Evolutionary conservation across 139 green algal species (phyloP).

Genomic region (Closterium sp.): DNA sequence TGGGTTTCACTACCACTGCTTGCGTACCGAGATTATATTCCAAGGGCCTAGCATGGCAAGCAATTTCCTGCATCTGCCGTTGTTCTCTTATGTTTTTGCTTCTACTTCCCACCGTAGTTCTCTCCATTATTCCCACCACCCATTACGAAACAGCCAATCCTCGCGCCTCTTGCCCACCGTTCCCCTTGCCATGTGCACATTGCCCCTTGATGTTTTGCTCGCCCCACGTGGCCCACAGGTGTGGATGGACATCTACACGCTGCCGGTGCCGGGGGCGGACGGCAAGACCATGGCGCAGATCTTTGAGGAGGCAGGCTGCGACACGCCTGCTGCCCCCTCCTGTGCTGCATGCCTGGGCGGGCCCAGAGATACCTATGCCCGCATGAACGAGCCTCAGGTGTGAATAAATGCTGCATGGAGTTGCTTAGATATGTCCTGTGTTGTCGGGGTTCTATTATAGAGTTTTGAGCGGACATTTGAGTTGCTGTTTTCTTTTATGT

Average conservation of each 20-base stretch:
- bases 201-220: not conserved
- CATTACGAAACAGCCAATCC: too few species aligned
- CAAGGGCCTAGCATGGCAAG: too few species aligned
- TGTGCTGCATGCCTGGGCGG: slow-evolving; percentile 92
- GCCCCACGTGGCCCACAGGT: slow-evolving; percentile 59
- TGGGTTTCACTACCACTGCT: slow-evolving; percentile 4
- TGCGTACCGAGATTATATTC: too few species aligned
- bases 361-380: slow-evolving; percentile 88
- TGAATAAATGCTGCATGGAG: not conserved
- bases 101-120: too few species aligned
- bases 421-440: not conserved
- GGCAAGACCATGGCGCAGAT: slow-evolving; percentile 93
- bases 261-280: slow-evolving; percentile 85
- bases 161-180: not conserved
- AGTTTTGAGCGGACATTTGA: not conserved
- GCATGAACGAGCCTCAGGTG: slow-evolving; percentile 91
- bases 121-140: too few species aligned
- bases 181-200: not conserved
- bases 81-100: too few species aligned
- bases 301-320: slow-evolving; percentile 87
- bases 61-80: too few species aligned
- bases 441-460: not conserved
- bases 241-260: slow-evolving; percentile 89
- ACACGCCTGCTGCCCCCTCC: slow-evolving; percentile 78
- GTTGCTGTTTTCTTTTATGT: not conserved